Percentiles rank a stretch among this genome's conserved stretches.
These are phyloP conservation scores for Otatea glauca DNA, from an alignment of 176 grass and related monocot genomes.

Conservation along the genomic window DNA sequence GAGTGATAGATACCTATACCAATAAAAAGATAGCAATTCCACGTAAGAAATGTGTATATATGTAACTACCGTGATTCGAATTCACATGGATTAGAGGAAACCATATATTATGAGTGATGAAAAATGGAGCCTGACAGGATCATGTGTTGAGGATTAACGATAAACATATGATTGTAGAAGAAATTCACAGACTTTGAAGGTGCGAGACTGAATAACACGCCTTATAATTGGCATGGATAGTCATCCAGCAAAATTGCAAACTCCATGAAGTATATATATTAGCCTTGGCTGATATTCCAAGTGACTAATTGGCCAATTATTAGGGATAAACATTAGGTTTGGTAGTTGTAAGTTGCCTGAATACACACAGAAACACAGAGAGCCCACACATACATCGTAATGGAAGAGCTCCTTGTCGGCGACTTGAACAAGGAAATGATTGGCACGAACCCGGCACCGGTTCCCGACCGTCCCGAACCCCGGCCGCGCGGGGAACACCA, in stretches of 20 bases:
- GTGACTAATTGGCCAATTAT: too few species aligned
- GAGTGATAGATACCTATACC: slow-evolving; percentile 52
- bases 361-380: neutral
- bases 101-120: neutral
- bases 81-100: neutral
- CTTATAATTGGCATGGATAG: neutral
- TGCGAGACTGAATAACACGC: neutral
- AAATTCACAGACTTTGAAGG: neutral
- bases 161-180: neutral
- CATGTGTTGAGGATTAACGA: neutral
- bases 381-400: slow-evolving; percentile 50
- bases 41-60: neutral
- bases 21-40: neutral
- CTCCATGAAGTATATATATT: too few species aligned
- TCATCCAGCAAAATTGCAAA: neutral
- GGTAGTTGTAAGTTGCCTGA: too few species aligned
- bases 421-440: slow-evolving; percentile 64
- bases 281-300: too few species aligned
- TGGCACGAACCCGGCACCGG: slow-evolving; percentile 47
- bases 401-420: slow-evolving; percentile 53
- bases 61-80: neutral
- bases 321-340: too few species aligned
- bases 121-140: neutral
- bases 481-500: slow-evolving; percentile 46
- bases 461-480: slow-evolving; percentile 44